Conservation (phyloP, 345 rosid genomes). For the Eucalyptus melliodora region DNA sequence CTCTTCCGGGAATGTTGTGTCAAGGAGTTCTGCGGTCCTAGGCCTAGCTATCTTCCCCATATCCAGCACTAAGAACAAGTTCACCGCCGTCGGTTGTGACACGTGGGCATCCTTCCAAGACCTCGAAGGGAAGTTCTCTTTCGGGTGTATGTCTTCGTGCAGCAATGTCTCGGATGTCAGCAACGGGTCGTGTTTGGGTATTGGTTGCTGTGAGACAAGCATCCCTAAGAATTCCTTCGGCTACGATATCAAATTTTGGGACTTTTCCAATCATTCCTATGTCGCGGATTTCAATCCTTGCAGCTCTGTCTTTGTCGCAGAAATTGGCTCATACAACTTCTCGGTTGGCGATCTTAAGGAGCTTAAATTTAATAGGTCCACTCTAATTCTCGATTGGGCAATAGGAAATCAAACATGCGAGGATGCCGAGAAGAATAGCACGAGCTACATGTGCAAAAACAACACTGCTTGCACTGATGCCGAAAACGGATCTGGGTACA, state of each 20-base stretch:
- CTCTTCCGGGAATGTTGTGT: rapidly evolving
- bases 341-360: background rate
- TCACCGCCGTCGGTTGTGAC: background rate
- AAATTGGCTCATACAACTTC: background rate
- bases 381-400: conserved; percentile 5
- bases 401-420: background rate
- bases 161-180: rapidly evolving
- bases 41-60: rapidly evolving
- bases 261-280: background rate
- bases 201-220: conserved; percentile 31
- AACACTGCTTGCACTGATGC: background rate
- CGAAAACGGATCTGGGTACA: background rate
- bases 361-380: background rate
- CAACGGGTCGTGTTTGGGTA: conserved; percentile 6
- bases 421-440: background rate
- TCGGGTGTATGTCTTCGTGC: background rate
- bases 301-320: conserved; percentile 10
- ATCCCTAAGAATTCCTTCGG: conserved; percentile 1
- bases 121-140: rapidly evolving
- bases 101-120: rapidly evolving
- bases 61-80: background rate
- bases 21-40: rapidly evolving
- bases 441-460: background rate
- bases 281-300: conserved; percentile 5
- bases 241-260: too few species aligned